These are phyloP conservation scores for Apiospora saccharicola DNA, from an alignment of 2,329 filamentous ascomycete genomes.

Conservation along the genomic window DNA sequence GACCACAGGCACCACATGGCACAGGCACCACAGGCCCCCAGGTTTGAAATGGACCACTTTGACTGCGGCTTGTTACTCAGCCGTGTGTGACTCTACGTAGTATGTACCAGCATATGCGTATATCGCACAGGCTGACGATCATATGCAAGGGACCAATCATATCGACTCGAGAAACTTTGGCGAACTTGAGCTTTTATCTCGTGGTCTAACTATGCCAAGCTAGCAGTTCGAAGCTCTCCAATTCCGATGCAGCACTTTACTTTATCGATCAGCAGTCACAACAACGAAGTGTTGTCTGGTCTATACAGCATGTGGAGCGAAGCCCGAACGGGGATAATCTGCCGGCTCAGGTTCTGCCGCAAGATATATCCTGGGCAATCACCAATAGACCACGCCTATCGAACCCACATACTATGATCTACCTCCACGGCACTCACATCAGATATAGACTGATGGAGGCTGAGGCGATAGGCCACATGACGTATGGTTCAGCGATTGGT, in stretches of 20 bases:
- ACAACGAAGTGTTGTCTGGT: neutral
- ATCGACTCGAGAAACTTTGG: neutral
- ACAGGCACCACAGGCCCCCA: neutral
- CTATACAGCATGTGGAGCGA: neutral
- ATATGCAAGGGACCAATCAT: neutral
- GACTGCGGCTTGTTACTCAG: neutral
- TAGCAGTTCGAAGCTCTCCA: no score
- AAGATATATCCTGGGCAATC: neutral
- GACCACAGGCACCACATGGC: no score
- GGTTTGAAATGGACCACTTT: neutral
- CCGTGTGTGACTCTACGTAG: neutral
- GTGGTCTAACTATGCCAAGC: neutral
- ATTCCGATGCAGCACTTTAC: neutral
- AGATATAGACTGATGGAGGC: neutral
- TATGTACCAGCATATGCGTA: neutral
- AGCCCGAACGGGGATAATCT: neutral
- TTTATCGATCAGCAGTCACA: neutral
- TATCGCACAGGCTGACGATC: neutral
- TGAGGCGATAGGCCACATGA: neutral
- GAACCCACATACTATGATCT: neutral
- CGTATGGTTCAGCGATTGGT: neutral
- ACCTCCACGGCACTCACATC: neutral
- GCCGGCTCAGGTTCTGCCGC: neutral
- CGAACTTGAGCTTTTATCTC: neutral
- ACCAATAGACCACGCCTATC: neutral